Conservation (phyloP, 345 rosid genomes). For the Pseudoturritis turrita region DNA sequence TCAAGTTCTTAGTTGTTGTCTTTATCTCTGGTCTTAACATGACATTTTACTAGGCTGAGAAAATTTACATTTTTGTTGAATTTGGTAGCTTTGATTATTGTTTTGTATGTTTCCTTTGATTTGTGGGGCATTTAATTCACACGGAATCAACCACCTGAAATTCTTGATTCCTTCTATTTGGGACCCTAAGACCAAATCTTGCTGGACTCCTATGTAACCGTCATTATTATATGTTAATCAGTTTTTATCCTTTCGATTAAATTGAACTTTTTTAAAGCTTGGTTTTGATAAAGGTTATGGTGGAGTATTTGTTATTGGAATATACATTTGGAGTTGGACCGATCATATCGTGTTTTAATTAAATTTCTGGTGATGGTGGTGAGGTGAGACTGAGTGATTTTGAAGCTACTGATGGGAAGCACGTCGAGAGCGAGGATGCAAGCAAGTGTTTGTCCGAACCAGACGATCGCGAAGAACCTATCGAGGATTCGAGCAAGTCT, state of each 20-base stretch:
- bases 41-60: no score
- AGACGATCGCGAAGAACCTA: background rate
- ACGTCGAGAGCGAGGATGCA: constrained; percentile 23
- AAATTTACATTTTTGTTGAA: no score
- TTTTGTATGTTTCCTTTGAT: no score
- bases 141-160: constrained; percentile 43
- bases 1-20: no score
- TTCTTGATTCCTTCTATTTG: constrained; percentile 72
- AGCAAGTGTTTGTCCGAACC: background rate
- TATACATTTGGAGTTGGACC: constrained; percentile 1
- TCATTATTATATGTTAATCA: background rate
- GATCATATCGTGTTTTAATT: background rate
- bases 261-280: no score
- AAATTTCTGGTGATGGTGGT: constrained; percentile 26
- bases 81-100: no score
- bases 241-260: no score
- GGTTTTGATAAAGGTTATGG: background rate
- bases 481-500: background rate
- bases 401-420: background rate
- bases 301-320: background rate
- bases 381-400: constrained; percentile 26
- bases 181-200: constrained; percentile 46
- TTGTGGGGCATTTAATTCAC: constrained; percentile 54
- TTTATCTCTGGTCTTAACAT: no score
- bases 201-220: constrained; percentile 36